phyloP scores from a whole-genome alignment of 2,329 filamentous ascomycete species.

The Fusarium sp. region DNA sequence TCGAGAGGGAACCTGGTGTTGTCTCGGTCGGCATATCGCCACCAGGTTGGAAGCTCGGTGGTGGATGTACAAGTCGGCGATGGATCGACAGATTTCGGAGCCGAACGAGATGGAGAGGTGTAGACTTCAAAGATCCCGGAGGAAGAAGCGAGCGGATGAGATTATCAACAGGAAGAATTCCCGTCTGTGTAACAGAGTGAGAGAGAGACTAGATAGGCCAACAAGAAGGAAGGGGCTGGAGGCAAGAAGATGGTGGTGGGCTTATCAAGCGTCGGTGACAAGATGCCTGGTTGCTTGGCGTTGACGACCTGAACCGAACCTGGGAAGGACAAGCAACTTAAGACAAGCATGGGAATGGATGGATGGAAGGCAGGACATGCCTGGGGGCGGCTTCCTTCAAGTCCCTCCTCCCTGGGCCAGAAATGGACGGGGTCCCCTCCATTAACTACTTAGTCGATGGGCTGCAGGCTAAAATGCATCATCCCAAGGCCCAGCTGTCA shows the following conservation, averaged over 20 bases:
- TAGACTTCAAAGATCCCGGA: not conserved
- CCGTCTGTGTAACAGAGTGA: not conserved
- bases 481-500: conserved; percentile 35
- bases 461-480: conserved; percentile 11
- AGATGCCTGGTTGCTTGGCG: conserved; percentile 31
- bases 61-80: conserved; percentile 17
- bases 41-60: conserved; percentile 11
- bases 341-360: not conserved
- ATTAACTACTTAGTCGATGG: not conserved
- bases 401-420: not conserved
- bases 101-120: conserved; percentile 6
- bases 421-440: not conserved
- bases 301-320: conserved; percentile 10
- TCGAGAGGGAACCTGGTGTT: conserved; percentile 11
- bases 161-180: not conserved
- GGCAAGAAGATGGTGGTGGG: conserved; percentile 33
- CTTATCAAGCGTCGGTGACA: conserved; percentile 41
- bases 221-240: conserved; percentile 38
- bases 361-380: not conserved
- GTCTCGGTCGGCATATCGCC: conserved; percentile 36
- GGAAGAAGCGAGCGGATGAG: not conserved
- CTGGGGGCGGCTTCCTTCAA: not conserved
- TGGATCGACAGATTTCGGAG: conserved; percentile 4
- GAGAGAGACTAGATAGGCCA: conserved; percentile 1
- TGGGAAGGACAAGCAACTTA: not conserved